phyloP scores from a whole-genome alignment of 1,284 basidiomycete genomes.

The Cutaneotrichosporon dermatis region DNA sequence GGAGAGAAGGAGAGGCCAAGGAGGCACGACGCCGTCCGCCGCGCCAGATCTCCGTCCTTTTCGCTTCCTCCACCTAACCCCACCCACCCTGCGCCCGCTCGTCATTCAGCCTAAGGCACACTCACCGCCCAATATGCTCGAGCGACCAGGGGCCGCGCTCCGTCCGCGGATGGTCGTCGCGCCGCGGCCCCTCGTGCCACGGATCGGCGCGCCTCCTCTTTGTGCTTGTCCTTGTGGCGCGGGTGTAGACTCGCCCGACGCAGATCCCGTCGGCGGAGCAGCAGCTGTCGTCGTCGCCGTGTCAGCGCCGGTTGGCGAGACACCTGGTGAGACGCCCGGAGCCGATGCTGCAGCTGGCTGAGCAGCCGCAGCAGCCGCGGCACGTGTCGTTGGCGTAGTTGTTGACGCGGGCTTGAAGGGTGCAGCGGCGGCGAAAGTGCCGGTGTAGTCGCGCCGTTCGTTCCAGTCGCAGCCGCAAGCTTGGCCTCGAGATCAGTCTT shows the following conservation, averaged over 20 bases:
- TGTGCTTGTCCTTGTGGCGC: neutral
- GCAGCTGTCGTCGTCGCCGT: neutral
- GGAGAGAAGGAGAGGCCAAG: too few species aligned
- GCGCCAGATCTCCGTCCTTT: too few species aligned
- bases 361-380: too few species aligned
- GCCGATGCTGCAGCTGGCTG: too few species aligned
- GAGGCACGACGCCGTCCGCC: too few species aligned
- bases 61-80: too few species aligned
- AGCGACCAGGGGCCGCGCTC: constrained; percentile 7
- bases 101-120: neutral
- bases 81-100: too few species aligned
- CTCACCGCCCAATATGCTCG: constrained; percentile 8
- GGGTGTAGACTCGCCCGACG: neutral
- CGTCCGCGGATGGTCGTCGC: constrained; percentile 7
- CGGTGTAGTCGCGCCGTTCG: constrained; percentile 5
- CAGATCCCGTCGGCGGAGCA: neutral
- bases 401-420: constrained; percentile 23
- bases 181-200: neutral
- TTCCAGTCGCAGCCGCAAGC: constrained; percentile 8
- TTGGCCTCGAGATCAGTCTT: constrained; percentile 30
- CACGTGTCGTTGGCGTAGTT: too few species aligned
- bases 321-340: too few species aligned
- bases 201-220: neutral
- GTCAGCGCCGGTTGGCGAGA: constrained; percentile 9
- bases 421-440: constrained; percentile 13